Evolutionary conservation across 805 yeast species (phyloP).

Genomic region (Candida argentea): DNA sequence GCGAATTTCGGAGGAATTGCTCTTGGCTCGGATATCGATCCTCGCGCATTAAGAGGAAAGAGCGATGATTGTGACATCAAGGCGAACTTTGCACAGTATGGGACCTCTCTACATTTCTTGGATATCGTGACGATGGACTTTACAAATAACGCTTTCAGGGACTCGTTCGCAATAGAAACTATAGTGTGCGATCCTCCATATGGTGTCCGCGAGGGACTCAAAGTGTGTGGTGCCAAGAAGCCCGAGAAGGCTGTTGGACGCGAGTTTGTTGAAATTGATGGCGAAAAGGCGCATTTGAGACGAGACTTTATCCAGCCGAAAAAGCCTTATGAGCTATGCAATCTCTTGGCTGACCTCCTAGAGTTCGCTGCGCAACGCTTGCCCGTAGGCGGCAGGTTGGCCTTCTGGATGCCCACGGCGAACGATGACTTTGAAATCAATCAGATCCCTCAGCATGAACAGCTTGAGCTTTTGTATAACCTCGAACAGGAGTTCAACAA

Average conservation of each 20-base stretch:
- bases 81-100: constrained; percentile 70
- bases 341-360: constrained; percentile 68
- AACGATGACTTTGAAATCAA: constrained; percentile 69
- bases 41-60: constrained; percentile 66
- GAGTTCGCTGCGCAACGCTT: constrained; percentile 63
- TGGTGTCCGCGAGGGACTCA: constrained; percentile 92
- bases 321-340: constrained; percentile 75
- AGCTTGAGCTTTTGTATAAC: constrained; percentile 57
- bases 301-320: constrained; percentile 88
- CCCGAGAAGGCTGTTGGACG: constrained; percentile 62
- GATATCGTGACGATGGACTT: constrained; percentile 91
- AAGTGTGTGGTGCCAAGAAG: constrained; percentile 76
- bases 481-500: constrained; percentile 83
- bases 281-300: constrained; percentile 65
- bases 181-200: constrained; percentile 97
- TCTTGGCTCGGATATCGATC: constrained; percentile 87
- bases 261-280: constrained; percentile 66
- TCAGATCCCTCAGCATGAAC: constrained; percentile 69
- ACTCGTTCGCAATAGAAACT: constrained; percentile 54
- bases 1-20: constrained; percentile 74
- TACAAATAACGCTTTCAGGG: constrained; percentile 76
- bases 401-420: constrained; percentile 98
- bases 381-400: constrained; percentile 67
- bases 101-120: constrained; percentile 43
- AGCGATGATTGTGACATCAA: constrained; percentile 39